Conservation (phyloP, 805 yeast genomes). For the Teunomyces stri region DNA sequence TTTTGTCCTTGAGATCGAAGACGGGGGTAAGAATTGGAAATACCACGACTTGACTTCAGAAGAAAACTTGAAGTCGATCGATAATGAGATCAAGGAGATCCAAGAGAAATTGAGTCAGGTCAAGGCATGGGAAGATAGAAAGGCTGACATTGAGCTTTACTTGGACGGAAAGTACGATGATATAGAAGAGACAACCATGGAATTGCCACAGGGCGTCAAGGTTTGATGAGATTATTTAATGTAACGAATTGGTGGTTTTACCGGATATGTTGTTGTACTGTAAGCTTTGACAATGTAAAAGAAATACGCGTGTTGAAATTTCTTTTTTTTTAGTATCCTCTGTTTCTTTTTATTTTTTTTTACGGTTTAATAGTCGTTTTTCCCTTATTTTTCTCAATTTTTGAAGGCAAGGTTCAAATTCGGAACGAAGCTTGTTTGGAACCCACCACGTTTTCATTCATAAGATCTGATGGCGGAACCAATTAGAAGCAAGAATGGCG, state of each 20-base stretch:
- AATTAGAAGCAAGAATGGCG: constrained; percentile 66
- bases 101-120: constrained; percentile 59
- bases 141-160: constrained; percentile 53
- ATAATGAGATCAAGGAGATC: constrained; percentile 70
- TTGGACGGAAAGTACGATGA: constrained; percentile 43
- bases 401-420: background rate
- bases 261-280: background rate
- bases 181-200: constrained; percentile 9
- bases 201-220: constrained; percentile 6
- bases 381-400: background rate
- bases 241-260: background rate
- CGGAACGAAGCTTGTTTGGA: constrained; percentile 2
- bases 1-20: constrained; percentile 64
- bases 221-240: constrained; percentile 1
- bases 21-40: constrained; percentile 33
- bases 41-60: constrained; percentile 65
- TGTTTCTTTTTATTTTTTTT: too few species aligned
- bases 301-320: constrained; percentile 2
- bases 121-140: constrained; percentile 57
- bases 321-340: background rate
- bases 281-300: background rate
- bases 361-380: background rate
- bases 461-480: constrained; percentile 70
- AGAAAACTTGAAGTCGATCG: constrained; percentile 64
- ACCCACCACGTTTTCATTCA: background rate